Conservation (phyloP, 345 rosid genomes). For the Salix dunnii region DNA sequence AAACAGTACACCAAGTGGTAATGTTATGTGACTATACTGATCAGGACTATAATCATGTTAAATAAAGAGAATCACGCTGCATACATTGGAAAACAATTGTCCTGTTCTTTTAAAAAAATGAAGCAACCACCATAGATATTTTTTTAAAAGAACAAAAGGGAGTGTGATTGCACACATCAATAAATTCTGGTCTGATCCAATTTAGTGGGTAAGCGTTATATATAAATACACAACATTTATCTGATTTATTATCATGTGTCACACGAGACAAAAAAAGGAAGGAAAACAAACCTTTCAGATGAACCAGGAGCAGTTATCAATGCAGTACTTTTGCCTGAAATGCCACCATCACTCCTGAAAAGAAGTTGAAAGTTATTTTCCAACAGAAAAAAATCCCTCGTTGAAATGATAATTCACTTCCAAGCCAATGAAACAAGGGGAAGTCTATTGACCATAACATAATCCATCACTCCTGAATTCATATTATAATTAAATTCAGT, state of each 20-base stretch:
- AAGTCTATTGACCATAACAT: no score
- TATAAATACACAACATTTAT: background rate
- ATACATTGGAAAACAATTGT: background rate
- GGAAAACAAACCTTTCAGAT: conserved; percentile 61
- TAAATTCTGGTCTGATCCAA: background rate
- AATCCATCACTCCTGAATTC: background rate
- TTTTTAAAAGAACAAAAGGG: background rate
- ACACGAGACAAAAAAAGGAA: conserved; percentile 7
- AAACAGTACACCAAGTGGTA: conserved; percentile 1
- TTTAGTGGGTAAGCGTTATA: background rate
- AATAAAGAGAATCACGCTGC: background rate
- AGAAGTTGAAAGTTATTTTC: conserved; percentile 11
- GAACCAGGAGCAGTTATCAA: conserved; percentile 57
- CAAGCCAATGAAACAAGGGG: background rate
- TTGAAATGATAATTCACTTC: background rate
- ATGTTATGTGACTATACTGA: background rate
- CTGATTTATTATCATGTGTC: background rate
- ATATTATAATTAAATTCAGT: no score
- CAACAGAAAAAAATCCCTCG: background rate
- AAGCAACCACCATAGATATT: background rate
- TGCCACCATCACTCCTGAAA: conserved; percentile 54
- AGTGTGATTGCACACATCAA: background rate
- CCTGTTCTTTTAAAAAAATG: background rate
- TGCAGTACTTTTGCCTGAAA: conserved; percentile 60
- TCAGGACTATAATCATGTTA: background rate